Evolutionary conservation across 148 eudicot species (phyloP), one percentile per base, ranked within the genome.

Genomic region (Rhododendron ovatum): DNA sequence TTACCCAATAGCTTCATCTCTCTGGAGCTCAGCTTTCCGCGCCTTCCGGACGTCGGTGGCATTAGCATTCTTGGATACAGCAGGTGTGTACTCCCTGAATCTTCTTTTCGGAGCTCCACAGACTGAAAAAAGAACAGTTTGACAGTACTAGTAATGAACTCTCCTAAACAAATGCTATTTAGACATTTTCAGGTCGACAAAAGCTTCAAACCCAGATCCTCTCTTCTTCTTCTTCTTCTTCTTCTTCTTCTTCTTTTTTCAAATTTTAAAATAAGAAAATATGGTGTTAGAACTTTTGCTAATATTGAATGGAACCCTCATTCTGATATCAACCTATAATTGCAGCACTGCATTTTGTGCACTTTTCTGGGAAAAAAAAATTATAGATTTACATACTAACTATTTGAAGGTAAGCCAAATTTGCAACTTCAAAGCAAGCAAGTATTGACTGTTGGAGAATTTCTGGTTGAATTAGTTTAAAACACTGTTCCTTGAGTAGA

Each of bases 51-150:
- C 94, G 69, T 90, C 98, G 10, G 85, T 63, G 24, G 85, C 86
- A 86, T 97, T 97, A 22, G 94, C 95, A 80, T 95, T 91, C 91
- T 93, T 97, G 75, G 88, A 78, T 63, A 93, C 98, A 1, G 91
- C 65, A 11, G 95, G 91, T 55, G 91, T 90, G 84, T 95, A 97
- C 55, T 91, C 86, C 90, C 91, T 94, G 86, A 97, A 97, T 90
- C 99, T 95, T 85, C 98, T 90, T 78, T 97, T 97, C 0, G 99
- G 99, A 67, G 99, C 99, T 13, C 93, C 98, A 90, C 99, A 97
- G 11, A 97, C 99, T 95, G 93, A 92, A 88, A 84, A 80, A 30
- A 17, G 17, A 75, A 28, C 48, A 30, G 57, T 35, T 80, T 48
- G 30, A 78, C 30, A 43, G 51, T 4, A 78, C 55, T 43, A 5